Conservation (phyloP, 768 basidiomycete species). For the Boletus tylopilopsis region DNA sequence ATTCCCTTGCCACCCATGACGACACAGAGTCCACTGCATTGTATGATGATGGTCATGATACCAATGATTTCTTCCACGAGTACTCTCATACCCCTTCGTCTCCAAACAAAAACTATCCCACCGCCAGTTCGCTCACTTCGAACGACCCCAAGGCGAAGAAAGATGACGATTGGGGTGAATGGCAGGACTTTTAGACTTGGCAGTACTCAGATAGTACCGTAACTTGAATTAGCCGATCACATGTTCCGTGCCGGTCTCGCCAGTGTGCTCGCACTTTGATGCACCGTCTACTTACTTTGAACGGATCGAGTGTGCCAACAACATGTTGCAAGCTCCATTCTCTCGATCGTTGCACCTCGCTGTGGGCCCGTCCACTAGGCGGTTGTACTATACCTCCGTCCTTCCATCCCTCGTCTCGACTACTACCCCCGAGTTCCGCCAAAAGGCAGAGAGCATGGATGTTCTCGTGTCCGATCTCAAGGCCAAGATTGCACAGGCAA, state of each 20-base stretch:
- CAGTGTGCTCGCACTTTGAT: too few relatives aligned
- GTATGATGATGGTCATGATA: conserved; percentile 62
- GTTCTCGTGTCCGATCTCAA: conserved; percentile 62
- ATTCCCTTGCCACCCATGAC: conserved; percentile 42
- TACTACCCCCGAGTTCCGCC: conserved; percentile 65
- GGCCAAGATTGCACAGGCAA: conserved; percentile 50
- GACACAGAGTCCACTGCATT: conserved; percentile 57
- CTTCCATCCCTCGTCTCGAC: conserved; percentile 71
- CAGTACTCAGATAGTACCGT: too few relatives aligned
- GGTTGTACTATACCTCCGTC: conserved; percentile 65
- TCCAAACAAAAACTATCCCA: conserved; percentile 9
- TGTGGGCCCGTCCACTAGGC: conserved; percentile 12
- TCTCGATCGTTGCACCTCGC: conserved; percentile 8
- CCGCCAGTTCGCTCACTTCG: conserved; percentile 5
- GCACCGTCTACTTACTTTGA: too few relatives aligned
- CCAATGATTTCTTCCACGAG: conserved; percentile 57
- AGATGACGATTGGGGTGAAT: conserved; percentile 69
- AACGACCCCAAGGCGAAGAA: conserved; percentile 26
- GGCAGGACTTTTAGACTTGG: conserved; percentile 70
- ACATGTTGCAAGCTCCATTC: conserved; percentile 21
- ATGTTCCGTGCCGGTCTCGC: conserved; percentile 21
- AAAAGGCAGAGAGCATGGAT: conserved; percentile 68
- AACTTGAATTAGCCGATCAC: conserved; percentile 6
- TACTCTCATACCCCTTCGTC: conserved; percentile 20
- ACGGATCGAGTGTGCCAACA: not conserved